phyloP scores from a whole-genome alignment of 2,329 filamentous ascomycete genomes.

The Cordyceps cicadae region DNA sequence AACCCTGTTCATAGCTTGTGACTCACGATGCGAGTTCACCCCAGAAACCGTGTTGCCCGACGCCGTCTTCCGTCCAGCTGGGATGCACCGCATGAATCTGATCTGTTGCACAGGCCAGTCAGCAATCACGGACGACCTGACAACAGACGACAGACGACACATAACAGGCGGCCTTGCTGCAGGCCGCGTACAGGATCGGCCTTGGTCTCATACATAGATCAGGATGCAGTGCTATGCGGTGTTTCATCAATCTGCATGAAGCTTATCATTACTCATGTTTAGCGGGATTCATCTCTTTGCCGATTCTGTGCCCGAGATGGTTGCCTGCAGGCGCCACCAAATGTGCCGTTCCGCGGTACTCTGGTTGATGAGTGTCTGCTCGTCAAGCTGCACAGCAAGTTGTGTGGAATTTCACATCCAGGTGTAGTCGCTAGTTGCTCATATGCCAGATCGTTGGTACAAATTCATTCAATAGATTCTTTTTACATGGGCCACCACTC shows the following conservation, averaged over 20 bases:
- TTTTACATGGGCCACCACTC: neutral
- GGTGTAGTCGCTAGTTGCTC: neutral
- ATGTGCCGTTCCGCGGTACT: no score
- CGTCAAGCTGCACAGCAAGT: neutral
- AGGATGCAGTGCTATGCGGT: neutral
- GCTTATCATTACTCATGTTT: neutral
- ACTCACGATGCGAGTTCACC: slow-evolving; percentile 6
- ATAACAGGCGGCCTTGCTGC: no score
- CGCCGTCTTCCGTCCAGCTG: neutral
- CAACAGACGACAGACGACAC: slow-evolving; percentile 3
- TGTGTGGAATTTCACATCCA: neutral
- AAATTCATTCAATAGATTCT: neutral
- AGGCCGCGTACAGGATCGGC: no score
- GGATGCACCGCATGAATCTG: neutral
- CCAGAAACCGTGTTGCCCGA: neutral
- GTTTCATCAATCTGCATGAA: neutral
- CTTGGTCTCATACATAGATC: no score
- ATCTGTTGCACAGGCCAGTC: slow-evolving; percentile 1
- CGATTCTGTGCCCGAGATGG: neutral
- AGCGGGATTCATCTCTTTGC: neutral
- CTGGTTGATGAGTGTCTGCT: no score
- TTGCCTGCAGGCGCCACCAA: neutral
- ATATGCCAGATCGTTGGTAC: neutral
- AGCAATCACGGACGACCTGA: neutral
- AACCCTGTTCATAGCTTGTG: neutral